Percentiles rank a stretch among this genome's conserved stretches.
phyloP scores from a whole-genome alignment of 2,329 filamentous ascomycete species.

The Furcasterigmium furcatum region DNA sequence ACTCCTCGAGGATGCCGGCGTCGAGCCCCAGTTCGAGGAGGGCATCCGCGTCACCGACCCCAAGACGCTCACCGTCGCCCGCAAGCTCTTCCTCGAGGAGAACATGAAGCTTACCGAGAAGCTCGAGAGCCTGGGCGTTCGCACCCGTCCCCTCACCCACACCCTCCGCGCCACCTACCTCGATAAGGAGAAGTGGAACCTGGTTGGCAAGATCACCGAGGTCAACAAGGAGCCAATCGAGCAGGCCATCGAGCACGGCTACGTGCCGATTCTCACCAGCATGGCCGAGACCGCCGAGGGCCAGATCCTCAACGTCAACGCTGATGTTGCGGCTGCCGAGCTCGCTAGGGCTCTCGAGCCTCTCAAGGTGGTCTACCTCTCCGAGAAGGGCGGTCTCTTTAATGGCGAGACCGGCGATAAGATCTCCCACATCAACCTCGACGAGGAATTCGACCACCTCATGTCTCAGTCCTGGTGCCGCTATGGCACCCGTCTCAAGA shows the following conservation, averaged over 20 bases:
- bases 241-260: conserved; percentile 84
- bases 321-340: conserved; percentile 93
- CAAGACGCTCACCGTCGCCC: conserved; percentile 86
- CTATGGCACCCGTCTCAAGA: conserved; percentile 93
- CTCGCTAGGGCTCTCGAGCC: conserved; percentile 85
- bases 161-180: conserved; percentile 93
- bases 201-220: conserved; percentile 91
- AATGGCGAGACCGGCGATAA: conserved; percentile 92
- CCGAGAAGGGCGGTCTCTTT: conserved; percentile 94
- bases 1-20: conserved; percentile 82
- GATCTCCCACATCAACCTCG: conserved; percentile 95
- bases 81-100: conserved; percentile 92
- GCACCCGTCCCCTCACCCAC: conserved; percentile 84
- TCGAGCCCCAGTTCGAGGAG: conserved; percentile 94
- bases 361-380: conserved; percentile 97
- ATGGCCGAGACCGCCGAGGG: conserved; percentile 94
- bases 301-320: conserved; percentile 94
- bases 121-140: conserved; percentile 84
- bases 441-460: conserved; percentile 90
- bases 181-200: conserved; percentile 93
- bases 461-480: conserved; percentile 95
- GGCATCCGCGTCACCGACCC: conserved; percentile 94
- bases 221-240: conserved; percentile 91
- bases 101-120: conserved; percentile 90
- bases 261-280: conserved; percentile 89